Evolutionary conservation across 495 filamentous ascomycete genomes (phyloP), one percentile per base, ranked within the genome.

Genomic region (Hypoxylon cercidicola): DNA sequence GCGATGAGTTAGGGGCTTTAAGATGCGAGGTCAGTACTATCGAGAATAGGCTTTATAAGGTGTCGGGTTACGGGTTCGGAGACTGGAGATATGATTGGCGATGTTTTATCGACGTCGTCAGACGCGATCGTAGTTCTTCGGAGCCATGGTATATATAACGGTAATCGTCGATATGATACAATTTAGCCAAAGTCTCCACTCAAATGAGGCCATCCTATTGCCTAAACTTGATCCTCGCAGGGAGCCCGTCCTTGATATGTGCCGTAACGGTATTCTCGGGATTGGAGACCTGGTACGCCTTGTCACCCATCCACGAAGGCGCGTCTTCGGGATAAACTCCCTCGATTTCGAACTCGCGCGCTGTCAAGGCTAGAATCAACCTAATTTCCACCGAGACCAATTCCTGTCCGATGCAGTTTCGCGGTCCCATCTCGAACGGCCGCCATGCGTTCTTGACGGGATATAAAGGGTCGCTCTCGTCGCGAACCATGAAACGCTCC

Each of bases 321-420:
- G 64, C 64, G 16, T 56, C 57, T 10, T 44, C 32, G 13, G 64
- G 46, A 20, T 67, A 67, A 7, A 52, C 57, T 3, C 51, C 57
- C 25, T 67, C 57, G 25, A 67, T 41, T 4, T 51, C 47, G 41
- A 67, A 67, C 47, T 67, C 64, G 39, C 64, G 64, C 41, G 46
- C 64, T 7, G 74, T 74, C 58, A 80, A 51, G 0, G 70, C 76
- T 25, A 80, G 44, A 9, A 75, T 75, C 12, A 80, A 58, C 45
- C 75, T 74, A 3, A 81, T 45, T 53, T 86, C 81, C 0, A 79
- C 20, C 50, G 73, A 69, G 4, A 74, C 82, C 18, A 85, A 61
- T 47, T 81, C 80, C 64, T 85, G 81, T 0, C 81, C 83, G 23
- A 85, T 81, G 43, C 84, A 84, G 45, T 74, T 76, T 25, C 81